Base-by-base conservation (phyloP, 2,329 filamentous ascomycete species). In the Ophiocordyceps camponoti-floridani region DNA sequence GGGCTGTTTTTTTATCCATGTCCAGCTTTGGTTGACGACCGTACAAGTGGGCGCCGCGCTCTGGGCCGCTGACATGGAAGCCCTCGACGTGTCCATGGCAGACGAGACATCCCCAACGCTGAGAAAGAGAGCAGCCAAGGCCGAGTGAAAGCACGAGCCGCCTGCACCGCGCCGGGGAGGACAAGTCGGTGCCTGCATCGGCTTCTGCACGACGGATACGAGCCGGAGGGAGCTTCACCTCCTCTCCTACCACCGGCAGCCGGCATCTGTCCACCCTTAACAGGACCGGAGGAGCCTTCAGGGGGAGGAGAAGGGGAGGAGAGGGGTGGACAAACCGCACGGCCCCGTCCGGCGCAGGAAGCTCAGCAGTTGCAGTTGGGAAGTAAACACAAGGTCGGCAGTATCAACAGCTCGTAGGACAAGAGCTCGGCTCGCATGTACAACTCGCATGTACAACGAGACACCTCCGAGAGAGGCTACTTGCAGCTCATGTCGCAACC, bases 11-110 rank as follows among this genome's bases (percentile, higher is more conserved):
- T n/a, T n/a, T 12, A 9, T 40, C 13, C 8, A 16, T 18, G 13
- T 26, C 16, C 2, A 30, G 19, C 18, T 10, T 11, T n/a, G 41
- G 16, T n/a, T 42, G 10, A 40, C 42, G 49, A 43, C 52, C 51
- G 11, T 26, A 35, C 35, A 42, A 79, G 86, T 94, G 47, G 89
- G 87, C 8, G 89, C 88, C 45, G 89, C 89, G 8, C 66, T 96
- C n/a, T 95, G 87, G 87, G 88, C 89, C 38, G 84, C 85, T 16
- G 87, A 93, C 59, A 75, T 93, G 47, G 86, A 93, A 60, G 59
- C 62, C 27, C 68, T 69, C 52, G 64, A 66, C 46, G 67, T 61
- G 10, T 58, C 61, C 38, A 73, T 73, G 68, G 63, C 65, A 10
- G 56, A 64, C 44, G 61, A 65, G 48, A 73, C 70, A 13, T 70